phyloP scores from a whole-genome alignment of 1,139 yeast genomes.

The Candida sojae region DNA sequence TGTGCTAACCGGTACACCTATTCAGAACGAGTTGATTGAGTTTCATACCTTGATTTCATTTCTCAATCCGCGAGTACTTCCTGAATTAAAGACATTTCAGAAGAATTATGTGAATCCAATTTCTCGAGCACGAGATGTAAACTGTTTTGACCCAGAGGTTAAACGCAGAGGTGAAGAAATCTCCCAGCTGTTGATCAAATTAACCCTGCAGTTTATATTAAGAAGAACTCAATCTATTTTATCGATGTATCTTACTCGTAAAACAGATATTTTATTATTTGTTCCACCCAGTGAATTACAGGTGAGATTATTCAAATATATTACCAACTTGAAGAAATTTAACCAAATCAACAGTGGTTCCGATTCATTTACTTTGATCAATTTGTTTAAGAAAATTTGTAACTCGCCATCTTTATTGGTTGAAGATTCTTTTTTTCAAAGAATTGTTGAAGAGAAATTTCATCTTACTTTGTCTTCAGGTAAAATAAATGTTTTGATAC shows the following conservation, averaged over 20 bases:
- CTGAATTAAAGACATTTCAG: conserved; percentile 64
- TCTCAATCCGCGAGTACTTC: conserved; percentile 80
- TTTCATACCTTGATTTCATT: conserved; percentile 81
- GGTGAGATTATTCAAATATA: conserved; percentile 50
- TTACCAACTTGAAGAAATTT: conserved; percentile 24
- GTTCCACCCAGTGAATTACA: conserved; percentile 75
- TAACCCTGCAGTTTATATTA: conserved; percentile 69
- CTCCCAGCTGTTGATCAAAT: conserved; percentile 59
- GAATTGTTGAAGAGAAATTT: conserved; percentile 17
- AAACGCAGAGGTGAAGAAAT: conserved; percentile 60
- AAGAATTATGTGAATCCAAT: conserved; percentile 72
- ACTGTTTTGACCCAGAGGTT: conserved; percentile 54
- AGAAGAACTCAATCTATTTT: conserved; percentile 72
- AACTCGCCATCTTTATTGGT: conserved; percentile 71
- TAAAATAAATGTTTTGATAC: conserved; percentile 56
- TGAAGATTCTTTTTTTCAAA: conserved; percentile 37
- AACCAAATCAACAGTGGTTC: conserved; percentile 19
- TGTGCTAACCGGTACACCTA: conserved; percentile 88
- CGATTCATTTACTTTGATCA: conserved; percentile 68
- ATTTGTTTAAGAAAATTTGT: conserved; percentile 76
- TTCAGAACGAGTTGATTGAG: conserved; percentile 87
- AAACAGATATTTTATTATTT: conserved; percentile 77
- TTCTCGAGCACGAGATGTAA: conserved; percentile 68
- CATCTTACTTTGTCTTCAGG: conserved; percentile 39
- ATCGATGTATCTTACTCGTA: conserved; percentile 68